Evolutionary conservation across 495 filamentous ascomycete genomes (phyloP), one percentile per base, ranked within the genome.

Genomic region (Hypoxylon fuscum): DNA sequence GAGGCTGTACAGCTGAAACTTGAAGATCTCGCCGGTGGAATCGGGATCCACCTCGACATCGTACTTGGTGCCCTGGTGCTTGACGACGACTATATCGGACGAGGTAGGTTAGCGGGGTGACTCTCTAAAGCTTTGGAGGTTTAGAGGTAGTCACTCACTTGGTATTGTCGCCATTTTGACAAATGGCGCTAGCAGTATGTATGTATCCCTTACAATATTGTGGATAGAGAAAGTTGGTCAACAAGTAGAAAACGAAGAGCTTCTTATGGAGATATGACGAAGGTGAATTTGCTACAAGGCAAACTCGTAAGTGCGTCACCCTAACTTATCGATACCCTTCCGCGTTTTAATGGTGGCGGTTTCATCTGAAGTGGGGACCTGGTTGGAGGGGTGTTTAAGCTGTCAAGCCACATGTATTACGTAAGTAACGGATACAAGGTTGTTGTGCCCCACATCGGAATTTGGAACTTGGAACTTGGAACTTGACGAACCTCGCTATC

Each of bases 21-120:
- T 98, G 78, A 98, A 90, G 35, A 88, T 89, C 73, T 98, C 95
- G 76, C 93, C 95, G 56, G 85, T 90, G 14, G 91, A 88, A 12
- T 86, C 81, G 40, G 88, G 84, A 72, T 98, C 94, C 61, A 98
- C 85, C 56, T 97, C 93, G 71, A 98, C 85, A 68, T 97, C 88
- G 78, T 98, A 87, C 70, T 91, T 90, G 75, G 96, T 97, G 73
- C 94, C 93, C 67, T 90, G 86, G 74, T 98, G 95, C 76, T 96
- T 98, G 51, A 98, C 89, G 67, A 95, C 83, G 68, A 98, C 94
- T 97, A 56, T 31, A n/a, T 60, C 8, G 32, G 11, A 21, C 21
- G 25, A 29, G 21, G 5, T n/a, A 31, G n/a, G 55, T 59, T 58
- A 63, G 59, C 40, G 20, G 32, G 37, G 25, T 14, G 20, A 12